Evolutionary conservation across 768 basidiomycete species (phyloP).

Genomic region (Daedalea quercina): DNA sequence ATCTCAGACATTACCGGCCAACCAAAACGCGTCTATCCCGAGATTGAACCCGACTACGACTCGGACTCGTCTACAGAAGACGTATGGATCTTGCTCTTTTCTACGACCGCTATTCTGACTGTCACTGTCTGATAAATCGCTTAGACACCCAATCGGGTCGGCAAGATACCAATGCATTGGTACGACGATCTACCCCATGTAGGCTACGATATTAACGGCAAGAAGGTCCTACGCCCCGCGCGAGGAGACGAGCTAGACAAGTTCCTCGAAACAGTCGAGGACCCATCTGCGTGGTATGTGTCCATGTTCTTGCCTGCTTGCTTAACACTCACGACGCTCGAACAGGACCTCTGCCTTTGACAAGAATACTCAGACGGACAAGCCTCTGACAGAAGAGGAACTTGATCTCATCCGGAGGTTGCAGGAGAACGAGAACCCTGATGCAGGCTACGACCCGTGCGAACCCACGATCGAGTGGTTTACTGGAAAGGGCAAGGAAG

Average conservation of each 20-base stretch:
- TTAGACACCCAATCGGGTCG: constrained; percentile 91
- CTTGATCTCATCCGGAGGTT: constrained; percentile 90
- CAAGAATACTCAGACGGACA: constrained; percentile 79
- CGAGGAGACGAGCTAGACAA: constrained; percentile 96
- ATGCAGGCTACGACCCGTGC: constrained; percentile 85
- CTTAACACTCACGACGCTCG: neutral
- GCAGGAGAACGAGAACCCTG: constrained; percentile 89
- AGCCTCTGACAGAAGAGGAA: constrained; percentile 82
- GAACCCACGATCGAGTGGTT: constrained; percentile 96
- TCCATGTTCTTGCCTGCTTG: neutral
- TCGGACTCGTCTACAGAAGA: constrained; percentile 92
- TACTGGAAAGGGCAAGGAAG: constrained; percentile 91
- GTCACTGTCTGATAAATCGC: constrained; percentile 1
- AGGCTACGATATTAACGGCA: constrained; percentile 94
- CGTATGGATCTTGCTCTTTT: constrained; percentile 36
- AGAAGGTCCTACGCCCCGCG: constrained; percentile 88
- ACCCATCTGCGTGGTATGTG: constrained; percentile 71
- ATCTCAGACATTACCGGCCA: constrained; percentile 81
- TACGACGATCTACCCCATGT: constrained; percentile 99
- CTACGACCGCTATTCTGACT: constrained; percentile 4
- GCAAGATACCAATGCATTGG: constrained; percentile 95
- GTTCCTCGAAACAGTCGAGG: constrained; percentile 90
- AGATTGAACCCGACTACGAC: constrained; percentile 87
- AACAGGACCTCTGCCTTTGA: constrained; percentile 89
- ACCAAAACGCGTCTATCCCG: constrained; percentile 76